A percentile compares a stretch with the other conserved stretches of the same genome.
Evolutionary conservation across 108 stramenopile species (phyloP).

Genomic region (Aurantiochytrium sp.): DNA sequence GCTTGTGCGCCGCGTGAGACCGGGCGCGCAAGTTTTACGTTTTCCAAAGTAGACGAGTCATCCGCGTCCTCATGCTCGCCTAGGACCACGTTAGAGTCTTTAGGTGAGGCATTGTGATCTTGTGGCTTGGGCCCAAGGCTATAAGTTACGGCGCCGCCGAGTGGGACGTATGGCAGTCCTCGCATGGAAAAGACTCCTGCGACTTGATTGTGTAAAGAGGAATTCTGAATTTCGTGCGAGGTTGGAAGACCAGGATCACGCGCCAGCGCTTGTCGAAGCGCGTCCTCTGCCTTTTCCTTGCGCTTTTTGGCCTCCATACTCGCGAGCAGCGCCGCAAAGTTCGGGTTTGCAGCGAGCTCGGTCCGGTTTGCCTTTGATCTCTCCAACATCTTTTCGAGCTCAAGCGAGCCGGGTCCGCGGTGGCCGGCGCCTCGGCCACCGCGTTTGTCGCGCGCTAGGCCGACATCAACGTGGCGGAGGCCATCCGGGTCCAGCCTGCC

Average conservation of each 20-base stretch:
- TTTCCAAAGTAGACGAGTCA: too few species aligned
- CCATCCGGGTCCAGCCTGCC: not conserved
- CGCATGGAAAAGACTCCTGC: not conserved
- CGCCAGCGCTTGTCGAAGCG: not conserved
- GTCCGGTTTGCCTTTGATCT: not conserved
- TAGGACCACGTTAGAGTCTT: not conserved
- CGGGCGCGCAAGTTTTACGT: too few species aligned
- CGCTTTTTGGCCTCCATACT: not conserved
- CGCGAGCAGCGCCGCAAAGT: not conserved
- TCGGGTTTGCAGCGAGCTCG: not conserved
- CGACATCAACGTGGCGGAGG: not conserved
- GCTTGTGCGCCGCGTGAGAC: too few species aligned
- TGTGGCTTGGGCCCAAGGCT: not conserved
- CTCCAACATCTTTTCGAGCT: not conserved
- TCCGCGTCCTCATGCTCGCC: not conserved
- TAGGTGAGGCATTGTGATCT: not conserved
- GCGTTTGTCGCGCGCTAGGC: not conserved
- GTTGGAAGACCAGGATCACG: not conserved
- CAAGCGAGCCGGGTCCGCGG: not conserved
- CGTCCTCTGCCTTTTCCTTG: not conserved
- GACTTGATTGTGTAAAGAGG: not conserved
- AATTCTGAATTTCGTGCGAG: not conserved
- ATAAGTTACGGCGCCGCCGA: not conserved
- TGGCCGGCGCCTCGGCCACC: too few species aligned
- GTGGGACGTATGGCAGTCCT: not conserved